Conservation (phyloP, 805 yeast genomes). For the Metschnikowia picachoensis region DNA sequence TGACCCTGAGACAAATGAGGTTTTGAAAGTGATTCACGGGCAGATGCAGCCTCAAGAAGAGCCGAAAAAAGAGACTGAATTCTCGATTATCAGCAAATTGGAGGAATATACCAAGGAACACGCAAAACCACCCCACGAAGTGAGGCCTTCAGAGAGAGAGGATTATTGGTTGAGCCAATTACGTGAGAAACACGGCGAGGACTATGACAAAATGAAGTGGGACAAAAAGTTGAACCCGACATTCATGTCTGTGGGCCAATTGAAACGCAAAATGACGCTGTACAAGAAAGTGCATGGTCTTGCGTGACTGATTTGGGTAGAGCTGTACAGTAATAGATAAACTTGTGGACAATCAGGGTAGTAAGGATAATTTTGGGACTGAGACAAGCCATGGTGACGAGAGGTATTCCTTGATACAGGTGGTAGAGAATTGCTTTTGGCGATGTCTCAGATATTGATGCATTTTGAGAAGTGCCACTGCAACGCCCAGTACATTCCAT, state of each 20-base stretch:
- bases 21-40: slow-evolving; percentile 66
- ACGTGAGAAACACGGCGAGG: slow-evolving; percentile 78
- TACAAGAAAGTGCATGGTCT: slow-evolving; percentile 49
- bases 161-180: slow-evolving; percentile 62
- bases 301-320: not conserved
- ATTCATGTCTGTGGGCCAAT: slow-evolving; percentile 84
- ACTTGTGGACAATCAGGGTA: no score
- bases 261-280: slow-evolving; percentile 63
- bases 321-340: not conserved
- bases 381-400: no score
- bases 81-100: slow-evolving; percentile 57
- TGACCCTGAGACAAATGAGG: slow-evolving; percentile 62
- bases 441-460: no score
- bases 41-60: slow-evolving; percentile 39
- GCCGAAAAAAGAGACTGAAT: slow-evolving; percentile 25
- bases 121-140: slow-evolving; percentile 49
- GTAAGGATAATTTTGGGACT: no score
- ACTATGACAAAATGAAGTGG: slow-evolving; percentile 87
- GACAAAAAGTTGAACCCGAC: slow-evolving; percentile 78
- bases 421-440: no score
- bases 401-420: no score
- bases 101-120: slow-evolving; percentile 45
- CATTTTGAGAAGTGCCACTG: no score
- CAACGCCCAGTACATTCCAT: no score
- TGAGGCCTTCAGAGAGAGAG: slow-evolving; percentile 69